Conservation (phyloP, 148 eudicot species). For the Rhododendron ovatum region DNA sequence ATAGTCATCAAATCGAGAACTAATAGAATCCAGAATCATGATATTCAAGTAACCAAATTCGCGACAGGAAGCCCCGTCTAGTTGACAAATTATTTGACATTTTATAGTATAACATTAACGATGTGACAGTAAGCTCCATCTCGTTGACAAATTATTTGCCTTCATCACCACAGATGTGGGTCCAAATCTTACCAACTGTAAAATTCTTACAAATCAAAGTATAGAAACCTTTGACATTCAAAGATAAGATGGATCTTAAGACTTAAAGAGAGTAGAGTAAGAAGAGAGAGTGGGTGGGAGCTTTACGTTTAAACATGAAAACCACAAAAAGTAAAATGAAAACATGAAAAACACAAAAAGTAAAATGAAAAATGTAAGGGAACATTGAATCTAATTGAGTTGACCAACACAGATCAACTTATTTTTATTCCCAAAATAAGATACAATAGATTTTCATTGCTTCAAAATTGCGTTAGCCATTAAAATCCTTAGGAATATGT, state of each 20-base stretch:
- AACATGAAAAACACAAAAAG: neutral
- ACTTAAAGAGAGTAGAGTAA: neutral
- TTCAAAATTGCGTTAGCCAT: neutral
- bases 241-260: neutral
- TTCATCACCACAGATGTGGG: neutral
- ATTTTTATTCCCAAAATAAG: neutral
- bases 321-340: neutral
- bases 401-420: neutral
- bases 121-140: neutral
- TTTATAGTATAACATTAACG: neutral
- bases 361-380: neutral
- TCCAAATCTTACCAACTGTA: neutral
- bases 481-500: neutral
- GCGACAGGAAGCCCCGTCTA: neutral
- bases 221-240: neutral
- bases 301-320: neutral
- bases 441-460: neutral
- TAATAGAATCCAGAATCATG: neutral
- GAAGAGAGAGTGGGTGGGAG: neutral
- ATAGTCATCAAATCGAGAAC: neutral
- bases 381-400: neutral
- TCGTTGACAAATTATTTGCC: neutral
- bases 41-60: neutral
- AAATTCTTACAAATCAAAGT: neutral
- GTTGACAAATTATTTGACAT: neutral